Conservation (phyloP, 202 grass and related monocot genomes). For the Schoenoplectus tabernaemontani region DNA sequence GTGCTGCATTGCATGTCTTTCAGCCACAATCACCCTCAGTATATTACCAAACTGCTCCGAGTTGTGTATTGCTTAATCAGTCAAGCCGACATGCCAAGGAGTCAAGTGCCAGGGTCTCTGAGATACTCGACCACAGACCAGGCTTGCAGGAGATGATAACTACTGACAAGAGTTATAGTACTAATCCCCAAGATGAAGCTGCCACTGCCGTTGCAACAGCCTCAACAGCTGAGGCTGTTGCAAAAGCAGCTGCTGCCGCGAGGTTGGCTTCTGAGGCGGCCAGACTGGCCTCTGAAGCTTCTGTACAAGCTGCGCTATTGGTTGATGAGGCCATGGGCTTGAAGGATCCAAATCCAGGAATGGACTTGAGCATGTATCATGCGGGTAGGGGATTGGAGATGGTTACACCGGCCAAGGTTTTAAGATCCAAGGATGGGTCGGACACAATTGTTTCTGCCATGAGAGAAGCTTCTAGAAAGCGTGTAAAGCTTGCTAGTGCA, state of each 20-base stretch:
- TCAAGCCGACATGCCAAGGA: slow-evolving; percentile 45
- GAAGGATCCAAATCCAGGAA: neutral
- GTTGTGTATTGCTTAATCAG: slow-evolving; percentile 37
- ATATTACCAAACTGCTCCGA: slow-evolving; percentile 36
- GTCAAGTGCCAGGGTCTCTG: slow-evolving; percentile 31
- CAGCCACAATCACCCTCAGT: slow-evolving; percentile 25
- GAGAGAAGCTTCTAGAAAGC: slow-evolving; percentile 72
- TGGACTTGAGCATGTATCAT: neutral
- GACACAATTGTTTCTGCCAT: slow-evolving; percentile 62
- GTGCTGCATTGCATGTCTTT: slow-evolving; percentile 39
- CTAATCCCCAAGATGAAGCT: slow-evolving; percentile 54
- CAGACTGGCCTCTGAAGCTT: slow-evolving; percentile 67
- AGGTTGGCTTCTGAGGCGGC: slow-evolving; percentile 77
- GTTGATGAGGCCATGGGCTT: slow-evolving; percentile 60
- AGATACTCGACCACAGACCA: slow-evolving; percentile 46
- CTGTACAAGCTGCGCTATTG: slow-evolving; percentile 67
- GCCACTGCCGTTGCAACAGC: slow-evolving; percentile 56
- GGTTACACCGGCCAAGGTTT: neutral
- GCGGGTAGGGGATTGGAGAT: slow-evolving; percentile 5
- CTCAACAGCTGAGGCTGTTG: slow-evolving; percentile 62
- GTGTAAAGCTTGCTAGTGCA: slow-evolving; percentile 71
- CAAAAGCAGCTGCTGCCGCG: slow-evolving; percentile 53
- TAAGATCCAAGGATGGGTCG: slow-evolving; percentile 19
- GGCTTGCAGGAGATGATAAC: slow-evolving; percentile 42
- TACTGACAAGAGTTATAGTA: slow-evolving; percentile 30